Evolutionary conservation across 2,329 filamentous ascomycete genomes (phyloP), one percentile per base, ranked within the genome.

Genomic region (Xylaria digitata): DNA sequence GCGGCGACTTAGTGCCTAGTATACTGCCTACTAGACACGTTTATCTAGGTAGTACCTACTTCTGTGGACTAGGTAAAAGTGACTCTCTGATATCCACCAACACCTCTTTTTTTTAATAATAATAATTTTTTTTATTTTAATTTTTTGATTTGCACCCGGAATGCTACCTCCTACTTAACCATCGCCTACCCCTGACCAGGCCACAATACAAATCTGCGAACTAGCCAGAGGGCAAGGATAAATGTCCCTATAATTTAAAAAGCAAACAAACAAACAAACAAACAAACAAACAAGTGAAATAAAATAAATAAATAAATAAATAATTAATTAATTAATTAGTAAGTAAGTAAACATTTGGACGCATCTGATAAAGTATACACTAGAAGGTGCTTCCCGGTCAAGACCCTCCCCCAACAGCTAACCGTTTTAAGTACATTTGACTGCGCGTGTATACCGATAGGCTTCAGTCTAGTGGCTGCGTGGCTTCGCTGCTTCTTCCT

Each of bases 401-500:
- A 40, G 32, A 53, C 17, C 23, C 34, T 9, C 45, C 7, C 45
- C 52, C 34, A 19, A 42, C 19, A 40, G 19, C 53, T 30, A 11
- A 21, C 21, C 53, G 37, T 1, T 30, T n/a, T 26, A 9, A 19
- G 37, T 30, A 32, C 3, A 19, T 30, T 32, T 19, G 4, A 34
- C 37, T 15, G 37, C 11, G 30, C 30, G 8, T 7, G 6, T 8
- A 4, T n/a, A n/a, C n/a, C n/a, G 34, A 60, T 19, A 21, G 19
- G 46, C 37, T 13, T 45, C 37, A 3, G 13, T 40, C 8, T 37
- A 37, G 61, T 60, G 61, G 55, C 49, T 64, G 54, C 34, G 60
- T 67, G 54, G 60, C 50, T 53, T 52, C 37, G 50, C 56, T 61
- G 49, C 59, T n/a, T 40, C 43, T 55, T 40, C 13, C 59, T 40